Percentiles rank a stretch among this genome's conserved stretches.
Evolutionary conservation across 1,284 basidiomycete genomes (phyloP).

Genomic region (Taiwanofungus camphoratus): DNA sequence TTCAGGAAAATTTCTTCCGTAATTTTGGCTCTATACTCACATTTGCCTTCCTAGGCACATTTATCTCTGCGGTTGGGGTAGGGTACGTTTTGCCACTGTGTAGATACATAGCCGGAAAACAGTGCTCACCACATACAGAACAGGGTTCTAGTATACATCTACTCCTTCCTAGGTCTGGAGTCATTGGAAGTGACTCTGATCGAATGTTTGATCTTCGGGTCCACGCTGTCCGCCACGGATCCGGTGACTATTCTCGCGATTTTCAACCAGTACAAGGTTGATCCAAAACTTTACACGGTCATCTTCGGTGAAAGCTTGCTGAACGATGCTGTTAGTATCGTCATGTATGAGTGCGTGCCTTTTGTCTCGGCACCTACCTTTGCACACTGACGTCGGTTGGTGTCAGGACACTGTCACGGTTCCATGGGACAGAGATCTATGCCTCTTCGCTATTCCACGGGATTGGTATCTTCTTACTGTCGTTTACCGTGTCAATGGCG

Average conservation of each 20-base stretch:
- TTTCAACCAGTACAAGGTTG: slow-evolving; percentile 98
- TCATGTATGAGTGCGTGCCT: slow-evolving; percentile 96
- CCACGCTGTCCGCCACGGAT: slow-evolving; percentile 95
- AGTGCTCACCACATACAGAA: slow-evolving; percentile 41
- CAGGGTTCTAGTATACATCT: slow-evolving; percentile 93
- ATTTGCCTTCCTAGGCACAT: slow-evolving; percentile 96
- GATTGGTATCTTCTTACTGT: slow-evolving; percentile 92
- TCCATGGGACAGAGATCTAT: slow-evolving; percentile 88
- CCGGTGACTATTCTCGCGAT: slow-evolving; percentile 98
- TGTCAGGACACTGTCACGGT: slow-evolving; percentile 81
- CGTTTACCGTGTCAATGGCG: slow-evolving; percentile 92
- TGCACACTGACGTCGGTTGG: neutral
- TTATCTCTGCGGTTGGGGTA: slow-evolving; percentile 94
- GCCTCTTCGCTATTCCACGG: slow-evolving; percentile 91
- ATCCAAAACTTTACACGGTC: slow-evolving; percentile 95
- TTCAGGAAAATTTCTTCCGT: slow-evolving; percentile 92
- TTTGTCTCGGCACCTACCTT: slow-evolving; percentile 3
- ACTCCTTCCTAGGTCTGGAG: slow-evolving; percentile 88
- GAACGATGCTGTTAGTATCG: slow-evolving; percentile 99
- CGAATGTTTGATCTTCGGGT: slow-evolving; percentile 96
- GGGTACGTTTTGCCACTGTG: slow-evolving; percentile 56
- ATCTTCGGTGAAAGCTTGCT: slow-evolving; percentile 98
- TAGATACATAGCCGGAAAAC: neutral
- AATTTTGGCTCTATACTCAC: slow-evolving; percentile 97
- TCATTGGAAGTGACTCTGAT: slow-evolving; percentile 75